A percentile compares a stretch with the other conserved stretches of the same genome.
Evolutionary conservation across 2,329 filamentous ascomycete genomes (phyloP).

Genomic region (Alternaria longipes): DNA sequence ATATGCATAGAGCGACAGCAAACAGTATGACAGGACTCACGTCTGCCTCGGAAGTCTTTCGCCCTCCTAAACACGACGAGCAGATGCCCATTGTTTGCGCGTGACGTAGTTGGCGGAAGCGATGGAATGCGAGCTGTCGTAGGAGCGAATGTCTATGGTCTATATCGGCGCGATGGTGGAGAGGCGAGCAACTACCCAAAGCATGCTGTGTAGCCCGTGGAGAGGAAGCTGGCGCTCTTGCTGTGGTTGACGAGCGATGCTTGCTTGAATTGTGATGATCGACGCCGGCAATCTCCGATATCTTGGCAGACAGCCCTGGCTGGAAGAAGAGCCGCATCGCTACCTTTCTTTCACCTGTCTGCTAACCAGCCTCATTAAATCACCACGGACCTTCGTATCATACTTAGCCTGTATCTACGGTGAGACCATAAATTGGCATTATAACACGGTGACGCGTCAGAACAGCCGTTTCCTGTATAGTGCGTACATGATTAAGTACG

Average conservation of each 20-base stretch:
- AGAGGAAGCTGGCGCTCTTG: constrained; percentile 24
- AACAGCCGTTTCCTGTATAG: background rate
- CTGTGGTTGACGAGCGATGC: constrained; percentile 4
- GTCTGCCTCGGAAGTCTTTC: constrained; percentile 55
- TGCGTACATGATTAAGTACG: background rate
- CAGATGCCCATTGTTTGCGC: constrained; percentile 58
- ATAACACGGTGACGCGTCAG: background rate
- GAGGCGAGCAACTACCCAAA: constrained; percentile 10
- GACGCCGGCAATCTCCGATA: constrained; percentile 8
- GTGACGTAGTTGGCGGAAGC: background rate
- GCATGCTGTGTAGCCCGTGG: constrained; percentile 26
- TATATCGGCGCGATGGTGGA: constrained; percentile 13
- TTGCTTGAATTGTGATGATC: constrained; percentile 17
- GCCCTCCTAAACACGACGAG: constrained; percentile 59
- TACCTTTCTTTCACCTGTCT: background rate
- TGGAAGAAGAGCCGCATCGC: constrained; percentile 1
- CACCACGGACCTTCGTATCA: background rate
- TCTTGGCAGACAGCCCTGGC: constrained; percentile 8
- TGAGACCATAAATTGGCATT: background rate
- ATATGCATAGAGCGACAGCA: constrained; percentile 9
- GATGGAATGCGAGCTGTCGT: constrained; percentile 2
- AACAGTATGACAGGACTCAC: constrained; percentile 43
- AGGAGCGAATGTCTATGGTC: background rate
- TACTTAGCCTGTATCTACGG: background rate
- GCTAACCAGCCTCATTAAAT: background rate